phyloP scores from a whole-genome alignment of 495 filamentous ascomycete genomes.

The Aspergillus egyptiacus region DNA sequence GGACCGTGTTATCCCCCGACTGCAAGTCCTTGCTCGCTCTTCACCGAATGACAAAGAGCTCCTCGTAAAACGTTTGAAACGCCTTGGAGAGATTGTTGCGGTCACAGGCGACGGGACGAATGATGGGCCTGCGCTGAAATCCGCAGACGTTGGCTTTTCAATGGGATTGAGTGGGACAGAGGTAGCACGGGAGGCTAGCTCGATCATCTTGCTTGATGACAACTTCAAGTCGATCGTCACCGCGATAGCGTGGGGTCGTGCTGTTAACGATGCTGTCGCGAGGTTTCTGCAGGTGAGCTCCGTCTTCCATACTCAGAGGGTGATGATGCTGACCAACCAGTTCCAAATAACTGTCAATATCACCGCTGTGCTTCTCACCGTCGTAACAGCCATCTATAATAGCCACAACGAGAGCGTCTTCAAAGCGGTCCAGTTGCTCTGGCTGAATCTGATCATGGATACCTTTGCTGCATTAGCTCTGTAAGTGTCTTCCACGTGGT shows the following conservation, averaged over 20 bases:
- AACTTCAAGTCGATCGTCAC: constrained; percentile 87
- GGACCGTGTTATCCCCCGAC: constrained; percentile 62
- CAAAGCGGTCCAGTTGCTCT: constrained; percentile 82
- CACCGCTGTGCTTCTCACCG: constrained; percentile 76
- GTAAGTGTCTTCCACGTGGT: too few relatives aligned
- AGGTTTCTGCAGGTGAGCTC: constrained; percentile 58
- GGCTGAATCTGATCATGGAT: constrained; percentile 87
- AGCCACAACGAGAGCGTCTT: constrained; percentile 61
- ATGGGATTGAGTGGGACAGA: constrained; percentile 90
- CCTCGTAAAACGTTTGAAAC: constrained; percentile 65
- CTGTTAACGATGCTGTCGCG: constrained; percentile 88
- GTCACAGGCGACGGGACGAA: constrained; percentile 92
- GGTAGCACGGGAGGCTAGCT: constrained; percentile 86
- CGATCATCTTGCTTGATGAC: constrained; percentile 87
- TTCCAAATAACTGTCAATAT: constrained; percentile 93
- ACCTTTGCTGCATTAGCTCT: constrained; percentile 43
- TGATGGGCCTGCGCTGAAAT: constrained; percentile 78
- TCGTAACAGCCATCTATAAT: constrained; percentile 73
- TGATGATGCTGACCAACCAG: constrained; percentile 25
- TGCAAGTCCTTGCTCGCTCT: constrained; percentile 80
- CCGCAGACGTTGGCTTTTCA: constrained; percentile 84
- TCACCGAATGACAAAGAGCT: constrained; percentile 85
- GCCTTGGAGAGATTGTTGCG: constrained; percentile 70
- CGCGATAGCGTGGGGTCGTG: constrained; percentile 83
- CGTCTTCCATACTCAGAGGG: not conserved